Base-by-base conservation (phyloP, 1,139 yeast species). In the Sugiyamaella grinbergsii region DNA sequence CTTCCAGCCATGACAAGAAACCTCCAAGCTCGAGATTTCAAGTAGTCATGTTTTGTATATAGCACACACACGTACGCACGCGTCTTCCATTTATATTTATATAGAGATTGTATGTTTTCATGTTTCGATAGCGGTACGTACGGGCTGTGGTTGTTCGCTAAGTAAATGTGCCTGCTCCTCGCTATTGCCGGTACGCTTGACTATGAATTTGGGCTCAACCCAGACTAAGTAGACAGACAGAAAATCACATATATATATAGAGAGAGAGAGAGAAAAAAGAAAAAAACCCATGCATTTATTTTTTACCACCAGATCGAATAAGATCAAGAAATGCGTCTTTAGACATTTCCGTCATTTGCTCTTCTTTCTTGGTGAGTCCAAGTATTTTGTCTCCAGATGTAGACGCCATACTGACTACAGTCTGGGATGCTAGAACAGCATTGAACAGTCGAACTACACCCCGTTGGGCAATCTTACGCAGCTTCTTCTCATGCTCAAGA, bases 1-100 rank as follows among this genome's bases (percentile, higher is more conserved):
- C 76, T 93, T 58, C 98, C 98, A 20, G 94, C 96, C 5, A 89
- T 93, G 97, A 91, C 98, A 16, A 77, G 98, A 63, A 93, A 93
- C 71, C 78, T 93, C 60, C 95, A 87, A 64, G 74, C 80, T 18
- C 80, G 80, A 55, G 96, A 91, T 67, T 89, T 90, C 65, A 72
- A 74, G 32, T 50, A 29, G 31, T 19, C 3, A 15, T n/a, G 31
- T 23, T 37, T 15, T 37, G 41, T 38, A 37, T 33, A 38, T 44
- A 44, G 11, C 5, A 37, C 29, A 34, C 36, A 29, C 24, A 42
- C 29, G 10, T 13, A 28, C 76, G 73, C 43, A 26, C 11, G 29
- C 11, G 29, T 26, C 8, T n/a, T 5, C 34, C 11, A 10, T 18
- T 18, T 29, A 22, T 28, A 40, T 18, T 40, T 28, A 33, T 37